Evolutionary conservation across 1,139 yeast species (phyloP).

Genomic region (Lizanozyma gosingica): DNA sequence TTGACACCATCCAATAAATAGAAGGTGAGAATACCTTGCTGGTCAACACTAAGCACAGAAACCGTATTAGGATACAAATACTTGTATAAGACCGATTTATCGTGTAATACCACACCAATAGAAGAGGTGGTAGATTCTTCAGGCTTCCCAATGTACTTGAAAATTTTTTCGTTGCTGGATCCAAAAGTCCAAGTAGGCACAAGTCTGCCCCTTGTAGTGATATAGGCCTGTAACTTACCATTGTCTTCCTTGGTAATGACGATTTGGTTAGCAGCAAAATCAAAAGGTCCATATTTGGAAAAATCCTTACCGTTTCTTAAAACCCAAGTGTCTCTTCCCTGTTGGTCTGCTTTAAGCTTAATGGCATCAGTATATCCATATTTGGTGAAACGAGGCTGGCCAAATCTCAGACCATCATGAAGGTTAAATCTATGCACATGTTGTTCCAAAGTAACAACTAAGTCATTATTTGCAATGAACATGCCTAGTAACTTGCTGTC

Average conservation of each 20-base stretch:
- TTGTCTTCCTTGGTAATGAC: constrained; percentile 10
- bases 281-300: constrained; percentile 18
- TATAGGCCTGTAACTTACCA: constrained; percentile 16
- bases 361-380: background rate
- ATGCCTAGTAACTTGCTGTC: constrained; percentile 11
- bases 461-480: constrained; percentile 11
- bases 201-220: constrained; percentile 10
- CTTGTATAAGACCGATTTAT: constrained; percentile 74
- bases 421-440: constrained; percentile 12
- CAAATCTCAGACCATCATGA: background rate
- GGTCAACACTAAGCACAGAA: constrained; percentile 38
- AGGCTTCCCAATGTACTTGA: constrained; percentile 19
- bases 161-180: constrained; percentile 10
- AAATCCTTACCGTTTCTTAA: background rate
- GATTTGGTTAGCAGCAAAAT: constrained; percentile 9
- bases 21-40: constrained; percentile 24
- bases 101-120: constrained; percentile 63
- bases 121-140: constrained; percentile 43
- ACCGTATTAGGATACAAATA: constrained; percentile 67
- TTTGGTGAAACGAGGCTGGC: background rate
- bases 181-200: constrained; percentile 23
- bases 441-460: constrained; percentile 16
- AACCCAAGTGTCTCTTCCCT: background rate
- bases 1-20: constrained; percentile 59
- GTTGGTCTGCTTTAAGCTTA: background rate